A percentile compares a stretch with the other conserved stretches of the same genome.
phyloP scores from a whole-genome alignment of 2,329 filamentous ascomycete species.

The Fusarium dimerum region DNA sequence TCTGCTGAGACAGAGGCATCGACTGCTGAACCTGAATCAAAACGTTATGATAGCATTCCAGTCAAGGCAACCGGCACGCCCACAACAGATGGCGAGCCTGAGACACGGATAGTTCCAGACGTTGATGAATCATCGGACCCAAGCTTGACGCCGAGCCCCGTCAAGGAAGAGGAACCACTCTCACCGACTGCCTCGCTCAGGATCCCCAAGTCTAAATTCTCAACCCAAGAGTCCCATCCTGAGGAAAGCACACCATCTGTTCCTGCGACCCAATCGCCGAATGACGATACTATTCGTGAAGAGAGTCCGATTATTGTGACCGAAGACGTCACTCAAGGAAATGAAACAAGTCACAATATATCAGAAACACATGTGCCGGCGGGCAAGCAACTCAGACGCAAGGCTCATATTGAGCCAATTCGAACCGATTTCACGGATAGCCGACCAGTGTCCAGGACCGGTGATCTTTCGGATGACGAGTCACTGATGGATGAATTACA shows the following conservation, averaged over 20 bases:
- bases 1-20: conserved; percentile 5
- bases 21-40: conserved; percentile 17
- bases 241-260: conserved; percentile 17
- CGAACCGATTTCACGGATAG: conserved; percentile 44
- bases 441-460: conserved; percentile 30
- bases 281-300: not conserved
- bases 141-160: conserved; percentile 7
- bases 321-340: conserved; percentile 7
- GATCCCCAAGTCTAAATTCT: conserved; percentile 29
- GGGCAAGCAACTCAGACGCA: conserved; percentile 30
- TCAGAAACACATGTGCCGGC: conserved; percentile 15
- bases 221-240: conserved; percentile 30
- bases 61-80: conserved; percentile 5
- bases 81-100: conserved; percentile 12
- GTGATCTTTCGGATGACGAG: conserved; percentile 69
- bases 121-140: conserved; percentile 13
- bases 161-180: conserved; percentile 13
- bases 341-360: not conserved
- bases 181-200: conserved; percentile 18
- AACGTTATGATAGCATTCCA: conserved; percentile 23
- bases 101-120: conserved; percentile 19
- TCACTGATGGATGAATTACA: conserved; percentile 83
- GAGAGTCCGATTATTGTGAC: conserved; percentile 13
- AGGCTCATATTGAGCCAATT: conserved; percentile 54
- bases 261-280: conserved; percentile 8